Evolutionary conservation across 148 eudicot genomes (phyloP).

Genomic region (Camellia granthamiana): DNA sequence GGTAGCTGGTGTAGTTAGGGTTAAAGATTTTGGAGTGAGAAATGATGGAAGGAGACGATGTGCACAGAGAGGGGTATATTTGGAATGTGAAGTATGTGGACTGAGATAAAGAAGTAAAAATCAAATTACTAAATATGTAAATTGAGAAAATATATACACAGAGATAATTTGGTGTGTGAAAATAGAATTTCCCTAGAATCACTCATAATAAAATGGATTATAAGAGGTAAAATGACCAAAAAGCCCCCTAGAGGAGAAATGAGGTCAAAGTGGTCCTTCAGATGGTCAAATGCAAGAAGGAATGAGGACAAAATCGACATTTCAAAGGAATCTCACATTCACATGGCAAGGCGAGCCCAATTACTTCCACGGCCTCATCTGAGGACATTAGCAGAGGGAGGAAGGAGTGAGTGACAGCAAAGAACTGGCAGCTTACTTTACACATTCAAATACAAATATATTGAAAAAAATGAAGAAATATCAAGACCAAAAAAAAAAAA

Average conservation of each 20-base stretch:
- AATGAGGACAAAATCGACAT: constrained; percentile 22
- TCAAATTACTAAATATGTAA: too few species aligned
- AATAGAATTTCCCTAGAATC: too few species aligned
- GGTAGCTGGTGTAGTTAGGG: too few species aligned
- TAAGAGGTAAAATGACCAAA: not conserved
- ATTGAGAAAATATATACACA: not conserved
- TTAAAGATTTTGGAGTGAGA: too few species aligned
- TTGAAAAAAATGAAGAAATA: too few species aligned
- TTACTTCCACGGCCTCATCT: constrained; percentile 7
- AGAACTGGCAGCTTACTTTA: not conserved
- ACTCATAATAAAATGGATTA: not conserved
- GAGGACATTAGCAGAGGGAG: not conserved
- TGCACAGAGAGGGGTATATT: too few species aligned
- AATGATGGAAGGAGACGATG: too few species aligned
- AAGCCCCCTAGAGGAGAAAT: not conserved
- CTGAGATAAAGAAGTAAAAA: too few species aligned
- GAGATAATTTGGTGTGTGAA: too few species aligned
- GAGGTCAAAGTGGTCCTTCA: constrained; percentile 27
- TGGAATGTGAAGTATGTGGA: too few species aligned
- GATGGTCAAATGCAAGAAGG: constrained; percentile 17
- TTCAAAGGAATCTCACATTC: not conserved
- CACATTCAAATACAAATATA: not conserved
- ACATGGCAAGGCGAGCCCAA: constrained; percentile 21
- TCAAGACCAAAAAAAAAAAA: too few species aligned
- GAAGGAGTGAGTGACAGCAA: constrained; percentile 1